Evolutionary conservation across 1,284 basidiomycete genomes (phyloP), one percentile per base, ranked within the genome.

Genomic region (Cutaneotrichosporon cutaneum): DNA sequence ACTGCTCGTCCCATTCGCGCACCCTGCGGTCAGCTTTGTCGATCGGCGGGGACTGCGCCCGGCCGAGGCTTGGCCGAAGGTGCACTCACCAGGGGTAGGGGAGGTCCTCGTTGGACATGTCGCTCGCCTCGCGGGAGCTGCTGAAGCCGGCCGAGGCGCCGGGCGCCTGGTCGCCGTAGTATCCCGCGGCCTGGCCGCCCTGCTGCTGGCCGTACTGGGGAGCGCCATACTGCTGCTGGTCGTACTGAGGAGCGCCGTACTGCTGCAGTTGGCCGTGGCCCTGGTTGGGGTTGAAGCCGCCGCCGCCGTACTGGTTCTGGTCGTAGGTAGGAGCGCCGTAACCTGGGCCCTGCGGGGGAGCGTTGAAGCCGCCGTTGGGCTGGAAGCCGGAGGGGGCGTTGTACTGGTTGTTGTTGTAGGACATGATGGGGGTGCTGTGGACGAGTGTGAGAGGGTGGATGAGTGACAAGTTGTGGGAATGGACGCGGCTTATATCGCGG

Each of bases 1-100:
- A 72, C 33, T 64, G 54, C 22, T 68, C 45, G 61, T 74, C 71
- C 59, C 61, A 75, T 57, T 74, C 67, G 18, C 72, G 65, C 18
- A 54, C 52, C 52, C 52, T 54, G 35, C 9, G 11, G 48, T 50
- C 26, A 50, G 48, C 26, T 11, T n/a, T n/a, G n/a, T n/a, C n/a
- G n/a, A 24, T 21, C n/a, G 14, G 6, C 9, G n/a, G n/a, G 7
- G 9, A n/a, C 42, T 22, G 42, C 42, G 42, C 21, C n/a, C 21
- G n/a, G 21, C 22, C 8, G 3, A 24, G 30, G 30, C 30, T n/a
- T n/a, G n/a, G n/a, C n/a, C n/a, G n/a, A n/a, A 26, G 4, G 24
- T 24, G 10, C 10, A 45, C 60, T 62, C 42, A 59, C 61, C 61
- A 62, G 35, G 57, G 57, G 24, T 47, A 51, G 8, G 61, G 61